Percentiles rank a stretch among this genome's conserved stretches.
These are phyloP conservation scores for Candida montana DNA, from an alignment of 805 yeast species.

Conservation along the genomic window DNA sequence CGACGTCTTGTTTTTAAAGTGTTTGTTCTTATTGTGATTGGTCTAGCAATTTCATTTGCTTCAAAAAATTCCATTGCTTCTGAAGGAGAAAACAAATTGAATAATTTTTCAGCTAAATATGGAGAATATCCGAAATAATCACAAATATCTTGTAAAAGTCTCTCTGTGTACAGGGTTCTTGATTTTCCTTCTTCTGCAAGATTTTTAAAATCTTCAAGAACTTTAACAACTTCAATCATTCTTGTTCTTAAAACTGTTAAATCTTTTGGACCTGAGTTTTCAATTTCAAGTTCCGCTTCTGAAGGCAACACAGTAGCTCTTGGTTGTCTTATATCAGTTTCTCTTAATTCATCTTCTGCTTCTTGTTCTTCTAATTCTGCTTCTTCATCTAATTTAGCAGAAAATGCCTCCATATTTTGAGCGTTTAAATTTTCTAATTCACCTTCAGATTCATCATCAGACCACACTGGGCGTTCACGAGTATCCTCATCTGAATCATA, in stretches of 20 bases:
- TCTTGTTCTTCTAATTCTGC: constrained; percentile 56
- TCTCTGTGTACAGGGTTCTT: constrained; percentile 74
- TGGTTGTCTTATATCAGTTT: constrained; percentile 57
- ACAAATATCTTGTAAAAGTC: constrained; percentile 80
- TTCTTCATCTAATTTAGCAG: constrained; percentile 58
- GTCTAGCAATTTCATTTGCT: constrained; percentile 96
- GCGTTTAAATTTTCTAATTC: constrained; percentile 72
- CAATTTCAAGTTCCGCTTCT: constrained; percentile 50
- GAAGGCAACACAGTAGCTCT: constrained; percentile 74
- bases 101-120: constrained; percentile 89
- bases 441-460: constrained; percentile 42
- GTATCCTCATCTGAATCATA: constrained; percentile 25
- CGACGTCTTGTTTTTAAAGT: constrained; percentile 92
- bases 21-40: constrained; percentile 96
- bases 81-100: constrained; percentile 84
- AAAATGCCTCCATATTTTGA: constrained; percentile 76
- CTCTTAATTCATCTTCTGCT: constrained; percentile 56
- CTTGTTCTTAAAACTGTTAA: constrained; percentile 82
- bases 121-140: constrained; percentile 91
- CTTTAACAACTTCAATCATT: constrained; percentile 92
- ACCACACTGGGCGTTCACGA: constrained; percentile 25
- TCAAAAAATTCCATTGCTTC: constrained; percentile 98
- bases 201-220: constrained; percentile 81
- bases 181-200: constrained; percentile 82
- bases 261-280: constrained; percentile 58